Conservation (phyloP, 2,329 filamentous ascomycete genomes). For the Bipolaris bicolor region DNA sequence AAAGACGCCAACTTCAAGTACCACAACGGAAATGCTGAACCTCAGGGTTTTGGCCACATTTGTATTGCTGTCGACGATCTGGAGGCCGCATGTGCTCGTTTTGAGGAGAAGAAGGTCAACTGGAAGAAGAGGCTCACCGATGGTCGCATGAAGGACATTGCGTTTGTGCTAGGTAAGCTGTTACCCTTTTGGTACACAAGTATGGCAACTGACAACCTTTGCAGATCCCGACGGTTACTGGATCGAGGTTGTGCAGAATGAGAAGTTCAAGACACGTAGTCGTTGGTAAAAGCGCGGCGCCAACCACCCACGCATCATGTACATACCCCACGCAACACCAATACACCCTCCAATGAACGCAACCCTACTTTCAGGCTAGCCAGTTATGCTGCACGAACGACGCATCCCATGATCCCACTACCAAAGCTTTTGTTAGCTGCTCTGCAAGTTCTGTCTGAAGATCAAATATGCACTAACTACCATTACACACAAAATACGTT, state of each 20-base stretch:
- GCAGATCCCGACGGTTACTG: conserved; percentile 79
- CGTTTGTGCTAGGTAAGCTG: conserved; percentile 74
- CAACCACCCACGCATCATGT: conserved; percentile 16
- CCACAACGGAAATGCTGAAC: conserved; percentile 89
- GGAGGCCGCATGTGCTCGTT: conserved; percentile 83
- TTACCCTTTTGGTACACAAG: not conserved
- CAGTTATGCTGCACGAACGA: conserved; percentile 8
- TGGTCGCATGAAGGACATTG: conserved; percentile 89
- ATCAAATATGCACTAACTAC: not conserved
- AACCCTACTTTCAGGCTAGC: conserved; percentile 11
- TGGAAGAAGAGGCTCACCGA: conserved; percentile 98
- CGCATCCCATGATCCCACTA: conserved; percentile 8
- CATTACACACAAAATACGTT: not conserved
- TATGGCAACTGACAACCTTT: conserved; percentile 17
- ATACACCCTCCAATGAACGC: conserved; percentile 22
- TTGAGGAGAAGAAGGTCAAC: conserved; percentile 79
- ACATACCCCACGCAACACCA: conserved; percentile 19
- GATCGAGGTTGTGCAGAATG: conserved; percentile 81
- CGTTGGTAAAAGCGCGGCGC: conserved; percentile 44
- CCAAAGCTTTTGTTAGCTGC: not conserved
- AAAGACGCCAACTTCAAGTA: conserved; percentile 84
- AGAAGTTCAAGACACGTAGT: conserved; percentile 60
- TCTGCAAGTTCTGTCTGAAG: not conserved
- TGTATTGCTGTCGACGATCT: conserved; percentile 87
- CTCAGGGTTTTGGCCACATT: conserved; percentile 93